Base-by-base conservation (phyloP, 2,329 filamentous ascomycete species). In the Penicillium sp. region DNA sequence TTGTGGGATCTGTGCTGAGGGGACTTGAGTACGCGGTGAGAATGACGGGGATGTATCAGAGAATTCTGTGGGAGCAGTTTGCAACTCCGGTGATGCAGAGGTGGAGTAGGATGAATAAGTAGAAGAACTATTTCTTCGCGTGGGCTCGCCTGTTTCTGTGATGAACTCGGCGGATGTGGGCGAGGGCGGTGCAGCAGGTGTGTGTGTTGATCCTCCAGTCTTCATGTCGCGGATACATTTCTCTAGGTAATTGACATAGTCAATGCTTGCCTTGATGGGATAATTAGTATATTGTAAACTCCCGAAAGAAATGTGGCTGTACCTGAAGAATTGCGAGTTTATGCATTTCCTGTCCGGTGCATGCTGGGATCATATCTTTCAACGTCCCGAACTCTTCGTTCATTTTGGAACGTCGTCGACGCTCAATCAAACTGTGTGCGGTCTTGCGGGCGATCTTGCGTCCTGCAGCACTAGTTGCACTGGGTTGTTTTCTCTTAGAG, bases 281-380 rank as follows among this genome's bases (percentile, higher is more conserved):
- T 35, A 41, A 28, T 57, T 45, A 62, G 57, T 37, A 7, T 26
- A 11, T 48, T 41, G 44, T 10, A 30, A 42, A 44, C 44, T 19
- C n/a, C 31, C 64, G 14, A 59, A 54, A 46, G 12, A 43, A 26
- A 9, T 17, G 35, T 43, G 6, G 26, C 73, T 9, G 61, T 73
- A 95, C 92, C 84, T 97, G 91, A 48, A 97, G 77, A 64, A 97
- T 97, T 16, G 92, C 91, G 55, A 97, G 78, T 76, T 99, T 99
- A 75, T 97, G 94, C 94, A 97, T 97, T 69, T 97, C 93, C 63
- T 87, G 84, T 7, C 91, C 92, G n/a, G 84, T 86, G 73, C 94
- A 97, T 2, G 94, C 93, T 0, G 94, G 94, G 55, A 97, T 95
- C 89, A 99, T 91, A 66, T 88, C 84, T 76, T 97, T 97, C 62